phyloP scores from a whole-genome alignment of 208 protist species.

The Leishmania tarentolae region DNA sequence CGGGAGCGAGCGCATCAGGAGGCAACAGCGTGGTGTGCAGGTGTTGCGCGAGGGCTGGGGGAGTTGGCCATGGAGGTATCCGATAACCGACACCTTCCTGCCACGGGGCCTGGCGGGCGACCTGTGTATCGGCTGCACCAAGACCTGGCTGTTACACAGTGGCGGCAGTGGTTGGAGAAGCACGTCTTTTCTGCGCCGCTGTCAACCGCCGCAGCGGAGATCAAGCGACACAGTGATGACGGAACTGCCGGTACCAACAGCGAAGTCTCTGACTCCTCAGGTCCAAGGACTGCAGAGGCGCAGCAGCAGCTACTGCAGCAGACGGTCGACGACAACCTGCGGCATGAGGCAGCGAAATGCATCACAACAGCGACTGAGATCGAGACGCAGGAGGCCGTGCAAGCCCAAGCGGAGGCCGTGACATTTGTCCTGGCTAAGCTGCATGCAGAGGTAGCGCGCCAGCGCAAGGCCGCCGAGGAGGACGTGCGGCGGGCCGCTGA shows the following conservation, averaged over 20 bases:
- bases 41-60: conserved; percentile 49
- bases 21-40: conserved; percentile 38
- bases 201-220: conserved; percentile 5
- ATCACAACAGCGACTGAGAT: conserved; percentile 4
- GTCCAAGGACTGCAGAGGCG: background rate
- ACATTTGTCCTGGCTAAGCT: conserved; percentile 14
- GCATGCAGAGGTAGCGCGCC: conserved; percentile 31
- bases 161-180: conserved; percentile 63
- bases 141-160: conserved; percentile 72
- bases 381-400: conserved; percentile 8
- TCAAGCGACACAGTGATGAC: conserved; percentile 11
- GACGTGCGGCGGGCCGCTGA: conserved; percentile 80
- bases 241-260: conserved; percentile 1
- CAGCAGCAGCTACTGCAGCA: conserved; percentile 5
- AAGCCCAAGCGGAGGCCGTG: conserved; percentile 22
- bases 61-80: conserved; percentile 75
- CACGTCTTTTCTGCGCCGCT: conserved; percentile 37
- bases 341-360: conserved; percentile 14
- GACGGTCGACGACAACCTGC: background rate
- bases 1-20: conserved; percentile 7
- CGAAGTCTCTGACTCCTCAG: background rate
- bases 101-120: conserved; percentile 30
- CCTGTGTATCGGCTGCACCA: conserved; percentile 59
- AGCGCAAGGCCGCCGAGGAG: conserved; percentile 88
- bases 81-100: conserved; percentile 63